Evolutionary conservation across 192 early-diverging fungal species (phyloP), one percentile per base, ranked within the genome.

Genomic region (Coemansia sp.): DNA sequence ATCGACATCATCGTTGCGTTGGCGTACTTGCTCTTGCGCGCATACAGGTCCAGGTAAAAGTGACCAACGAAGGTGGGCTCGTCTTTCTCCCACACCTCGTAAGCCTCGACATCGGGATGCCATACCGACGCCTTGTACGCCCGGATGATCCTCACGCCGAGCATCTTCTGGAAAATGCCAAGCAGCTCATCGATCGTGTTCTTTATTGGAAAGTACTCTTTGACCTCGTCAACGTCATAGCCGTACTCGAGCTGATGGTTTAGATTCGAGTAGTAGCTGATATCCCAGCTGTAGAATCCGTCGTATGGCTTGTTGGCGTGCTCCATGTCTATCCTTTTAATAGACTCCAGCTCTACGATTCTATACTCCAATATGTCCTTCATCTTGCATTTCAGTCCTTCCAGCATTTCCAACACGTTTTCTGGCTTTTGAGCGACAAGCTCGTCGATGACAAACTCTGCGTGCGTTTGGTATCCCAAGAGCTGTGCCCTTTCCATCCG

Each of bases 391-490:
- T 19, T 13, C 23, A 57, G 1, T 4, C 38, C 44, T 7, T 55
- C 20, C 15, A 90, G 72, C 15, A 78, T 77, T 13, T 34, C 42
- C 6, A 70, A 62, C 34, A 89, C 89, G 4, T 55, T 70, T 29
- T 84, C 76, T 4, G 84, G 81, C 9, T 68, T 78, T 57, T 90
- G 88, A 23, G 89, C 90, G 87, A 91, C 89, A 28, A 84, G 86
- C 13, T 82, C 80, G 41, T 91, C 88, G 36, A 91, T 78, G 5
- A 82, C 73, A 61, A 81, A 88, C 11, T 72, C 75, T 6, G 87
- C 87, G 62, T 93, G 87, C 28, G 68, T 81, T 25, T 65, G 54
- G 65, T 87, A 92, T 4, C 90, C 91, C 2, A 91, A 57, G 36
- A 91, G 54, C 42, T 73, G 57, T 13, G 83, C 73, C 19, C 65